Percentiles rank a stretch among this genome's conserved stretches.
These are phyloP conservation scores for Hypoxylon perforatum DNA, from an alignment of 495 filamentous ascomycete species.

Conservation along the genomic window DNA sequence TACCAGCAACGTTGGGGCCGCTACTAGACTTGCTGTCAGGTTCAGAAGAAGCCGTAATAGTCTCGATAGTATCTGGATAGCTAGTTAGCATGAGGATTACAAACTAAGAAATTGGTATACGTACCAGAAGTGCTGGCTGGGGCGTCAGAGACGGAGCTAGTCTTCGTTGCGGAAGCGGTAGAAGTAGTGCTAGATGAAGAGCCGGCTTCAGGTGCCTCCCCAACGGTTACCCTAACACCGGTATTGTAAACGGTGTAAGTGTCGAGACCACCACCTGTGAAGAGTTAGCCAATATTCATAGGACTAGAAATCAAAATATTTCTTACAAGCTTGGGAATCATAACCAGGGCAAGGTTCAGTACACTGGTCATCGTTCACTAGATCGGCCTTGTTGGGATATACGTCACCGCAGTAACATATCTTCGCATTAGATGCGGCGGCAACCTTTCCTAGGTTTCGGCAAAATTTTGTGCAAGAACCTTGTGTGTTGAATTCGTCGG, in stretches of 20 bases:
- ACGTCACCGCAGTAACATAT: conserved; percentile 72
- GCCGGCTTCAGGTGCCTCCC: conserved; percentile 26
- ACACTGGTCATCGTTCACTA: conserved; percentile 64
- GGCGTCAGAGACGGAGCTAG: conserved; percentile 13
- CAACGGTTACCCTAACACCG: conserved; percentile 51
- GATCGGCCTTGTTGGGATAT: conserved; percentile 60
- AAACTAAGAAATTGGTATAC: conserved; percentile 6
- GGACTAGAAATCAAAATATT: background rate
- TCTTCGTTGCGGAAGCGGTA: conserved; percentile 22
- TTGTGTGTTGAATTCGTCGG: conserved; percentile 39
- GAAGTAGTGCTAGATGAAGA: conserved; percentile 44
- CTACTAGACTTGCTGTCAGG: conserved; percentile 59
- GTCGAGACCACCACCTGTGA: conserved; percentile 63
- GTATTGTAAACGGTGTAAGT: conserved; percentile 63
- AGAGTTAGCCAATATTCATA: conserved; percentile 42
- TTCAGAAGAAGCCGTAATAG: conserved; percentile 47
- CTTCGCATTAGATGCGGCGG: conserved; percentile 32
- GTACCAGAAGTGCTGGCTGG: conserved; percentile 36
- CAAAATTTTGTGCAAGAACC: conserved; percentile 34
- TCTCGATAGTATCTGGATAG: conserved; percentile 25
- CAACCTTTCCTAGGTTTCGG: conserved; percentile 20
- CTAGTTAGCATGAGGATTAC: conserved; percentile 9
- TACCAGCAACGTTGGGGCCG: conserved; percentile 66
- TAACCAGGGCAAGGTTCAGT: conserved; percentile 68
- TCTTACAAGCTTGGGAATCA: conserved; percentile 67